Percentiles rank a stretch among this genome's conserved stretches.
Evolutionary conservation across 2,329 filamentous ascomycete genomes (phyloP).

Genomic region (Claviceps quebecensis): DNA sequence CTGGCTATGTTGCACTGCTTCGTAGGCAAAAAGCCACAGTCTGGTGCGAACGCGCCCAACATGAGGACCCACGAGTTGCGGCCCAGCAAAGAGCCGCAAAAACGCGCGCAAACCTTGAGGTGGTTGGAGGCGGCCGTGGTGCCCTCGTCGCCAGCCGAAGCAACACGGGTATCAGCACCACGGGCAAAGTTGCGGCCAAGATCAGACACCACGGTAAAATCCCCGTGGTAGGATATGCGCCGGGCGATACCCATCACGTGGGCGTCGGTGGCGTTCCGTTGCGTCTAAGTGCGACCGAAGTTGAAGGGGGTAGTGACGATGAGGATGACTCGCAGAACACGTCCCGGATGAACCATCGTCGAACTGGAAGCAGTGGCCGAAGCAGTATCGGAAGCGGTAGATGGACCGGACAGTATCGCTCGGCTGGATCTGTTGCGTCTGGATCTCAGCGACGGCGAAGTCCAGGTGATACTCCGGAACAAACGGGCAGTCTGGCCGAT

Average conservation of each 20-base stretch:
- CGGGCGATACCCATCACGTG: slow-evolving; percentile 55
- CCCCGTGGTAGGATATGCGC: slow-evolving; percentile 64
- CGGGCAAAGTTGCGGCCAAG: slow-evolving; percentile 62
- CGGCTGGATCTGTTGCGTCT: slow-evolving; percentile 29
- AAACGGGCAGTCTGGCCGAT: slow-evolving; percentile 36
- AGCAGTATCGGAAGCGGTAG: slow-evolving; percentile 49
- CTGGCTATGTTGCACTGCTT: slow-evolving; percentile 90
- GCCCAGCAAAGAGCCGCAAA: slow-evolving; percentile 80
- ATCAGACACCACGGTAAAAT: slow-evolving; percentile 78
- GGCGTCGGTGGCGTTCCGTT: slow-evolving; percentile 72
- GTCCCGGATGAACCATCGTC: slow-evolving; percentile 46
- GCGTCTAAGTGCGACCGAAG: slow-evolving; percentile 85
- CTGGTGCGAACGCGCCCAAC: slow-evolving; percentile 90
- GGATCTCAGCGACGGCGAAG: slow-evolving; percentile 30
- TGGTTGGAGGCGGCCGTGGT: slow-evolving; percentile 44
- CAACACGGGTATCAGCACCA: slow-evolving; percentile 46
- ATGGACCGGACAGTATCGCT: slow-evolving; percentile 35
- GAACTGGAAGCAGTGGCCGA: slow-evolving; percentile 62
- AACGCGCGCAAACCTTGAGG: slow-evolving; percentile 70
- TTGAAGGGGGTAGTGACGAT: slow-evolving; percentile 76
- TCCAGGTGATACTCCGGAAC: slow-evolving; percentile 41
- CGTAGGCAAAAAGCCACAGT: slow-evolving; percentile 95
- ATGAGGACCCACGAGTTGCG: slow-evolving; percentile 72
- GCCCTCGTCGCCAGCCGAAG: slow-evolving; percentile 36
- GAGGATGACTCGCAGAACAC: slow-evolving; percentile 45